A percentile compares a stretch with the other conserved stretches of the same genome.
Conservation (phyloP, 192 early-diverging fungal species). For the Coemansia erecta region DNA sequence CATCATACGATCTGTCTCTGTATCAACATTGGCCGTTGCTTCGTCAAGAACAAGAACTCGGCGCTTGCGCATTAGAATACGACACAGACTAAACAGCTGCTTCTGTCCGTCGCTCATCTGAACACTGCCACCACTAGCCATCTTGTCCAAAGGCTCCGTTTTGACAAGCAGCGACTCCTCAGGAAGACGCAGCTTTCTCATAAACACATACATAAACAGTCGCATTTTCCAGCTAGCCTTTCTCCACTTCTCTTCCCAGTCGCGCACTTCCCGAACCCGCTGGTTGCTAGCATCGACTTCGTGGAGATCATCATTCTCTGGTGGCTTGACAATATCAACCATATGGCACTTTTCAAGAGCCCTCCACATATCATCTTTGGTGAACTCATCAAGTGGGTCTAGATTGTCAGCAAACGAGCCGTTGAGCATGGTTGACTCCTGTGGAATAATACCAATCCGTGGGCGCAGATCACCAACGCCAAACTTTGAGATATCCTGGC, state of each 20-base stretch:
- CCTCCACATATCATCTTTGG: slow-evolving; percentile 17
- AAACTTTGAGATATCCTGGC: slow-evolving; percentile 67
- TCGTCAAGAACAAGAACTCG: slow-evolving; percentile 62
- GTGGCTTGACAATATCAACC: slow-evolving; percentile 1
- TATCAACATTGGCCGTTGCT: slow-evolving; percentile 61
- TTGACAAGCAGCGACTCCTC: not conserved
- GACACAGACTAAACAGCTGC: slow-evolving; percentile 60
- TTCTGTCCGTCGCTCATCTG: slow-evolving; percentile 47
- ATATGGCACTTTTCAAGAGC: slow-evolving; percentile 19
- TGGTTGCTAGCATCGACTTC: not conserved
- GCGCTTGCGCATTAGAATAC: slow-evolving; percentile 53
- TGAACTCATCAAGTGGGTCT: slow-evolving; percentile 58
- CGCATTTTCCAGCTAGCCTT: slow-evolving; percentile 10
- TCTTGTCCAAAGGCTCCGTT: not conserved
- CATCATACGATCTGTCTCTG: not conserved
- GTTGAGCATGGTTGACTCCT: slow-evolving; percentile 62
- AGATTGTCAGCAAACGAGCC: slow-evolving; percentile 64
- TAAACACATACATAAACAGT: not conserved
- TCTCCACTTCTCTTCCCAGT: slow-evolving; percentile 12
- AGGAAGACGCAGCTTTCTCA: not conserved
- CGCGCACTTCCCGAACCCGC: not conserved
- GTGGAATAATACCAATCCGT: slow-evolving; percentile 58
- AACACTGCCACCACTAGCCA: not conserved
- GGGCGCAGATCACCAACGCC: slow-evolving; percentile 63
- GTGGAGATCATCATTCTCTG: not conserved